Conservation (phyloP, 768 basidiomycete genomes). For the Pluteus cervinus region DNA sequence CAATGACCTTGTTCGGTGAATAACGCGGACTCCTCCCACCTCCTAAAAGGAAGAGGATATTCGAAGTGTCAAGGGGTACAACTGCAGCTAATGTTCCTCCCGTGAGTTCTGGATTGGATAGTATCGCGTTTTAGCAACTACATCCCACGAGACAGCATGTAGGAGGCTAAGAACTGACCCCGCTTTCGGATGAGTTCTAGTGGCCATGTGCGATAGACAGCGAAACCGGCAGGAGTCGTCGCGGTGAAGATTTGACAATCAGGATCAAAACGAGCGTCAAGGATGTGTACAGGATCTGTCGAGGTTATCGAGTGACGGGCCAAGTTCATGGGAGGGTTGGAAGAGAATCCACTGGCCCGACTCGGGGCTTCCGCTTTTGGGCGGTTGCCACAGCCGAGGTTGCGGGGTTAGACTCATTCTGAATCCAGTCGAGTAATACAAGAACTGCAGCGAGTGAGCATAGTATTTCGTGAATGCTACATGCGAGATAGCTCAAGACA, state of each 20-base stretch:
- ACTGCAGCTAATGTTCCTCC: constrained; percentile 76
- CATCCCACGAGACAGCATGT: constrained; percentile 13
- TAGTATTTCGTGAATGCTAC: too few species aligned
- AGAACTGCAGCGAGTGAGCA: too few species aligned
- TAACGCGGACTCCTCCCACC: constrained; percentile 86
- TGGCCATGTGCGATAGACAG: constrained; percentile 73
- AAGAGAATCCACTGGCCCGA: too few species aligned
- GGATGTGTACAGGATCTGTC: constrained; percentile 66
- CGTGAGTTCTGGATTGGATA: constrained; percentile 50
- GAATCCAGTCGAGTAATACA: too few species aligned
- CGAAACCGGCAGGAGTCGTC: constrained; percentile 76
- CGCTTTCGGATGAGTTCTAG: constrained; percentile 75
- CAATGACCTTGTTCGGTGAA: constrained; percentile 85
- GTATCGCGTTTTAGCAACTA: too few species aligned
- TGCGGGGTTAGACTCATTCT: too few species aligned
- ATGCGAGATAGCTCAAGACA: too few species aligned
- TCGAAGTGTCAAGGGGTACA: constrained; percentile 75
- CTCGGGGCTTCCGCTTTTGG: too few species aligned
- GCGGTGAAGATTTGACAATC: constrained; percentile 77
- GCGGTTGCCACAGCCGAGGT: too few species aligned
- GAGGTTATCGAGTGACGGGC: constrained; percentile 80
- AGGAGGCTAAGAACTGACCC: constrained; percentile 36
- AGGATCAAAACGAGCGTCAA: constrained; percentile 76
- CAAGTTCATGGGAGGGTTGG: constrained; percentile 63
- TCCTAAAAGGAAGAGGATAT: constrained; percentile 80